Conservation (phyloP, 2,329 filamentous ascomycete genomes). For the Cladosporium sp. region DNA sequence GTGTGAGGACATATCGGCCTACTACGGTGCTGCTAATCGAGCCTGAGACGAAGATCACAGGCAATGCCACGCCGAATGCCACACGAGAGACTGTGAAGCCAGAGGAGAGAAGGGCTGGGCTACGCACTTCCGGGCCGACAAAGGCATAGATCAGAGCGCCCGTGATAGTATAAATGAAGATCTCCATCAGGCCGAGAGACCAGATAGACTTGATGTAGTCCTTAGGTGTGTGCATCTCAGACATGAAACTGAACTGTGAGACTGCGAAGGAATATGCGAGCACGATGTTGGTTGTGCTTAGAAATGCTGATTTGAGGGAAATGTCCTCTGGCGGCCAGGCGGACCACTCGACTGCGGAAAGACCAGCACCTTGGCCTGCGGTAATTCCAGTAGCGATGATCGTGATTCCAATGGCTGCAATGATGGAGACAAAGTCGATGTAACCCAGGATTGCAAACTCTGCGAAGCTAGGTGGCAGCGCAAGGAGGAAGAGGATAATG, state of each 20-base stretch:
- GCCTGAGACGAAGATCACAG: slow-evolving; percentile 69
- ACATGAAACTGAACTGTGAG: slow-evolving; percentile 65
- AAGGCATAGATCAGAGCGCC: slow-evolving; percentile 66
- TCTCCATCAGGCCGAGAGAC: slow-evolving; percentile 61
- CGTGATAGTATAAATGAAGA: slow-evolving; percentile 60
- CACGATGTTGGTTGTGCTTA: slow-evolving; percentile 65
- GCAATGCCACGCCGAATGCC: slow-evolving; percentile 66
- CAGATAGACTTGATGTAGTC: slow-evolving; percentile 57
- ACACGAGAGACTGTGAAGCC: slow-evolving; percentile 55
- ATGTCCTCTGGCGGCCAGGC: slow-evolving; percentile 32
- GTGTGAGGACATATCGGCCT: slow-evolving; percentile 57
- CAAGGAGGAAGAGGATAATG: slow-evolving; percentile 34
- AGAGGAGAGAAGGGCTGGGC: slow-evolving; percentile 64
- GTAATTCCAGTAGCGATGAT: slow-evolving; percentile 33
- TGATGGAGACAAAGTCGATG: slow-evolving; percentile 35
- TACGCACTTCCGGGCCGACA: slow-evolving; percentile 57
- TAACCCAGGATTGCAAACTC: slow-evolving; percentile 34
- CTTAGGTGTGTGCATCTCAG: slow-evolving; percentile 60
- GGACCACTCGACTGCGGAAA: slow-evolving; percentile 31
- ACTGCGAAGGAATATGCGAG: slow-evolving; percentile 56
- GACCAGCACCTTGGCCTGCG: slow-evolving; percentile 23
- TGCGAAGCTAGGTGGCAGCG: slow-evolving; percentile 33
- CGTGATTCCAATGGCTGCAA: slow-evolving; percentile 32
- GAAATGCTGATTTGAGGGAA: slow-evolving; percentile 54
- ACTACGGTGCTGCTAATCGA: slow-evolving; percentile 61